Conservation (phyloP, 2,329 filamentous ascomycete species). For the Pestalotiopsis sp. region DNA sequence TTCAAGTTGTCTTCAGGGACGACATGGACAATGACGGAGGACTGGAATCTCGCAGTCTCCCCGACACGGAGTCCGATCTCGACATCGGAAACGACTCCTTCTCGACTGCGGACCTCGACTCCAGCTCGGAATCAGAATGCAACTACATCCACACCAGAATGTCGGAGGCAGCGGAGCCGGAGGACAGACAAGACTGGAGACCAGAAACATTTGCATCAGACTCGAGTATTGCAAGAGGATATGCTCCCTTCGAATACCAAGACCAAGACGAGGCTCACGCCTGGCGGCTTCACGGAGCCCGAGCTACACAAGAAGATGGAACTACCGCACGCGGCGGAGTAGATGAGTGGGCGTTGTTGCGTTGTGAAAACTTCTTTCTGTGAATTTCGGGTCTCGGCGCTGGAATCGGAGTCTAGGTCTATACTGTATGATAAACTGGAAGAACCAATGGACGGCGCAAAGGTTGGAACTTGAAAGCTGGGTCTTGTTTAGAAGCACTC, state of each 20-base stretch:
- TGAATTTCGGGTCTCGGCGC: background rate
- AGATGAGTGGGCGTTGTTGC: background rate
- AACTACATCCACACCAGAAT: background rate
- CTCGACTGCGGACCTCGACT: background rate
- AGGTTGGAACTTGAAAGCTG: background rate
- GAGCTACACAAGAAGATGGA: background rate
- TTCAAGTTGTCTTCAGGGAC: constrained; percentile 15
- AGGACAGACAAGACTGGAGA: background rate
- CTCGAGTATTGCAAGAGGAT: background rate
- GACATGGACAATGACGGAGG: background rate
- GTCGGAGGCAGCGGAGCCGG: background rate
- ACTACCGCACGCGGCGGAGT: background rate
- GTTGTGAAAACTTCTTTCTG: background rate
- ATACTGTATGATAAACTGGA: background rate
- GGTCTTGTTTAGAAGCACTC: too few species aligned
- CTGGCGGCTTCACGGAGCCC: background rate
- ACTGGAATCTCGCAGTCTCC: background rate
- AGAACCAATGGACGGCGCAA: background rate
- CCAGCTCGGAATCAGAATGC: background rate
- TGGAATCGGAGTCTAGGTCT: background rate
- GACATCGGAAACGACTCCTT: background rate
- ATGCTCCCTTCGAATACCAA: background rate
- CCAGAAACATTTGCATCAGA: background rate
- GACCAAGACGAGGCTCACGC: background rate
- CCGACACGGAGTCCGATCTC: background rate